Evolutionary conservation across 768 basidiomycete species (phyloP).

Genomic region (Leccinum variicolor): DNA sequence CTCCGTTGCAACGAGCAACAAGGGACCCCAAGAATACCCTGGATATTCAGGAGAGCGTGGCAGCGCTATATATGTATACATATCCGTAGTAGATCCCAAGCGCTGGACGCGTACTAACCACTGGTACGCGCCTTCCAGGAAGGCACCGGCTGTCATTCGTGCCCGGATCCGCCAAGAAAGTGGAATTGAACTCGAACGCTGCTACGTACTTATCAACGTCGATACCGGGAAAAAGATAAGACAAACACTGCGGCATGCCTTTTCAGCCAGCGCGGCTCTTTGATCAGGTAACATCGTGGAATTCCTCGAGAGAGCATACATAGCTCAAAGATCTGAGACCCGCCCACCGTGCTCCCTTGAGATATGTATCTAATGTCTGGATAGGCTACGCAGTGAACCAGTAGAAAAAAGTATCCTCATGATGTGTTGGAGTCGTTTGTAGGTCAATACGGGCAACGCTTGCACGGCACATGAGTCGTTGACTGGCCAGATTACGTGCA

Average conservation of each 20-base stretch:
- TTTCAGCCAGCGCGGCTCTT: slow-evolving; percentile 19
- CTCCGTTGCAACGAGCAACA: slow-evolving; percentile 10
- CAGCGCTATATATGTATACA: neutral
- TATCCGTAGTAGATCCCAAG: no score
- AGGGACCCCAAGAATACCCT: slow-evolving; percentile 12
- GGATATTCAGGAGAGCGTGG: neutral
- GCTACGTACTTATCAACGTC: slow-evolving; percentile 7
- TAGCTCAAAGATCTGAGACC: slow-evolving; percentile 2
- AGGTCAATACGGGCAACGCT: neutral
- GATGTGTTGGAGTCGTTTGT: neutral
- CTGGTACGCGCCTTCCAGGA: no score
- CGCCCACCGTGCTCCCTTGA: slow-evolving; percentile 10
- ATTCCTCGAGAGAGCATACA: slow-evolving; percentile 7
- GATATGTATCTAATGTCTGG: no score
- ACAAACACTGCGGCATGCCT: neutral
- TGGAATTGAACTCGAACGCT: slow-evolving; percentile 26
- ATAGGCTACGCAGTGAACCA: neutral
- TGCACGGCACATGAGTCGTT: neutral
- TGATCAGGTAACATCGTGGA: slow-evolving; percentile 10
- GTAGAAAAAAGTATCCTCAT: neutral
- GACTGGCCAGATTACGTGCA: neutral
- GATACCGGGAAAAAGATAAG: neutral
- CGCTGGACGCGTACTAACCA: no score
- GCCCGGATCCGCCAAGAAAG: slow-evolving; percentile 25
- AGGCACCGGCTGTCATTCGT: no score